Evolutionary conservation across 441 rosid species (phyloP).

Genomic region (Geranium incanum): DNA sequence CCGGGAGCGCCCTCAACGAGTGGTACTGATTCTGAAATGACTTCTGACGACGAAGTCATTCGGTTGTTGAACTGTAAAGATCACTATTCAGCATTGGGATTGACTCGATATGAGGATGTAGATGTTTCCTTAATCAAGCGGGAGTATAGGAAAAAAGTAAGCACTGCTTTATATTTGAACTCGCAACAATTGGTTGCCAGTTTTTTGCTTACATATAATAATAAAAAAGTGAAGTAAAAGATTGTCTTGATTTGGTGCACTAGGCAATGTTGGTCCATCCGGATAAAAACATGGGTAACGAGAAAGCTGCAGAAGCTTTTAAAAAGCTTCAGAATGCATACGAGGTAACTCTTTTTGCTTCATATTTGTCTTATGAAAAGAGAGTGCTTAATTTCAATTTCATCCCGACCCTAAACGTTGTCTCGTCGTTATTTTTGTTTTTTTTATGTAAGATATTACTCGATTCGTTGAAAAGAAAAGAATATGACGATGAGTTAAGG

Average conservation of each 20-base stretch:
- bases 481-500: conserved; percentile 81
- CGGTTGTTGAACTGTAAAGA: conserved; percentile 71
- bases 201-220: conserved; percentile 1
- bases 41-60: conserved; percentile 87
- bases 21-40: conserved; percentile 67
- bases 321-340: conserved; percentile 97
- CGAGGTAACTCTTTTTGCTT: conserved; percentile 46
- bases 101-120: conserved; percentile 53
- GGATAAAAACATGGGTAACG: conserved; percentile 97
- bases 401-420: conserved; percentile 12
- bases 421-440: conserved; percentile 1
- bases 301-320: conserved; percentile 95
- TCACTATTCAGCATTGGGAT: conserved; percentile 78
- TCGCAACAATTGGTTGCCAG: not conserved
- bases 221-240: not conserved
- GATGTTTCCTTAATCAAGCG: conserved; percentile 66
- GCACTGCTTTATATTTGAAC: conserved; percentile 17
- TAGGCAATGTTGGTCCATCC: conserved; percentile 99
- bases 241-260: conserved; percentile 21
- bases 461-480: conserved; percentile 70
- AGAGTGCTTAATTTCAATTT: not conserved
- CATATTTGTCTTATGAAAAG: conserved; percentile 12
- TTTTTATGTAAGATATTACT: conserved; percentile 50
- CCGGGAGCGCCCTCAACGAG: conserved; percentile 82
- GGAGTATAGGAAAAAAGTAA: conserved; percentile 92